Conservation (phyloP, 805 yeast species). For the Wickerhamiella occidentalis region DNA sequence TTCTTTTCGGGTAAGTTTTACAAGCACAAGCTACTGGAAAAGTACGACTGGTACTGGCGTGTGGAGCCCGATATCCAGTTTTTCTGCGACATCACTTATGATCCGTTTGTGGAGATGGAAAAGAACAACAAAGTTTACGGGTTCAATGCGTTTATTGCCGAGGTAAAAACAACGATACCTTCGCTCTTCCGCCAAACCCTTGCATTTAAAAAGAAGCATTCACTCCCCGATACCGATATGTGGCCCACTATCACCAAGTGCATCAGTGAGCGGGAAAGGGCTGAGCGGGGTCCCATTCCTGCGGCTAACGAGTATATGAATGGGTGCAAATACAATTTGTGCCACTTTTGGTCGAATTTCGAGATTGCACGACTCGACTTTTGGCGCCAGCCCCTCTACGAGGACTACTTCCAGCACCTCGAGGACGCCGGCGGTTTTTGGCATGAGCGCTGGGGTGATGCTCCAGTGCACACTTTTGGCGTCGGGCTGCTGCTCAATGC, state of each 20-base stretch:
- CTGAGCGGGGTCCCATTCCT: background rate
- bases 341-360: constrained; percentile 90
- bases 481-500: constrained; percentile 60
- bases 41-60: constrained; percentile 89
- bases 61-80: constrained; percentile 89
- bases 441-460: constrained; percentile 95
- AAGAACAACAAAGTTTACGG: constrained; percentile 63
- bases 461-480: constrained; percentile 85
- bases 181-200: constrained; percentile 63
- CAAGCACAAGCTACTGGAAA: constrained; percentile 58
- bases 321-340: constrained; percentile 57
- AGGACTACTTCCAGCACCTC: constrained; percentile 51
- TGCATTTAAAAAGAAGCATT: constrained; percentile 37
- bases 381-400: constrained; percentile 54
- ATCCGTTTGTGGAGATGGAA: constrained; percentile 78
- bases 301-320: constrained; percentile 33
- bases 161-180: constrained; percentile 71
- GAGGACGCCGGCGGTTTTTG: constrained; percentile 75
- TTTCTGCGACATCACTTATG: constrained; percentile 83
- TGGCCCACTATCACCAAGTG: constrained; percentile 24
- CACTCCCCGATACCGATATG: constrained; percentile 31
- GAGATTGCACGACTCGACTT: constrained; percentile 79
- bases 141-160: constrained; percentile 67
- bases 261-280: constrained; percentile 16
- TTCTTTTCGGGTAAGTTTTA: constrained; percentile 75